Percentiles rank a stretch among this genome's conserved stretches.
phyloP scores from a whole-genome alignment of 179 eudicot species.

The Spinacia oleracea region DNA sequence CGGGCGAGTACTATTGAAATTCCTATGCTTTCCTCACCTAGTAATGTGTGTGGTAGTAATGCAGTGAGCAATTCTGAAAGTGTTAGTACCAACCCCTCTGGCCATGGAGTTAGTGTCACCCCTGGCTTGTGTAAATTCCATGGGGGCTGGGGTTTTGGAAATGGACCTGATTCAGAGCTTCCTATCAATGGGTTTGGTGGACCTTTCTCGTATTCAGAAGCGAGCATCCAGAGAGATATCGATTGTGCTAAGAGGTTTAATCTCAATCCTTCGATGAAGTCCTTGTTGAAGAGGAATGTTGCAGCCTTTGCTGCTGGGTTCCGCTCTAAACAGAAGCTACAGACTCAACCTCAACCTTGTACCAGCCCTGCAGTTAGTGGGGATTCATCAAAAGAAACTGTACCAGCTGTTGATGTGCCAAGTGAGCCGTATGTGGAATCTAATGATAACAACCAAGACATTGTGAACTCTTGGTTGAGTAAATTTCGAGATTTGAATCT shows the following conservation, averaged over 20 bases:
- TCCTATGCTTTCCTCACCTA: slow-evolving; percentile 56
- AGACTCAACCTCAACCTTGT: slow-evolving; percentile 49
- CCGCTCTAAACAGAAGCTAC: slow-evolving; percentile 52
- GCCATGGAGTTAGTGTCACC: slow-evolving; percentile 45
- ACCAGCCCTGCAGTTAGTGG: slow-evolving; percentile 37
- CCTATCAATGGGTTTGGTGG: slow-evolving; percentile 55
- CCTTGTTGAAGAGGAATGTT: slow-evolving; percentile 75
- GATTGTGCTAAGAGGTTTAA: slow-evolving; percentile 90
- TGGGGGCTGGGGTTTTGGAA: slow-evolving; percentile 92
- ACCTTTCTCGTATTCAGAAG: slow-evolving; percentile 47
- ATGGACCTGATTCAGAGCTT: slow-evolving; percentile 54
- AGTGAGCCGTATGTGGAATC: slow-evolving; percentile 43
- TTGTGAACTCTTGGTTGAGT: slow-evolving; percentile 63
- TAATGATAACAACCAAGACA: slow-evolving; percentile 59
- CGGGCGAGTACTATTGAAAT: slow-evolving; percentile 85
- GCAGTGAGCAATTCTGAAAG: slow-evolving; percentile 36
- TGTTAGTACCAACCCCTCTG: slow-evolving; percentile 34
- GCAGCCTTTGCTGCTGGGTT: slow-evolving; percentile 90
- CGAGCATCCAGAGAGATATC: slow-evolving; percentile 59
- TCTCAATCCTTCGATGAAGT: slow-evolving; percentile 87
- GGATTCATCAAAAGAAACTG: slow-evolving; percentile 41
- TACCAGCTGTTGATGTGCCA: slow-evolving; percentile 33
- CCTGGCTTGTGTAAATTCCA: slow-evolving; percentile 75
- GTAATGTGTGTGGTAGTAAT: slow-evolving; percentile 35
- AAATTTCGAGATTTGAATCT: slow-evolving; percentile 83